phyloP scores from a whole-genome alignment of 2,329 filamentous ascomycete species.

The Zasmidium cellare region DNA sequence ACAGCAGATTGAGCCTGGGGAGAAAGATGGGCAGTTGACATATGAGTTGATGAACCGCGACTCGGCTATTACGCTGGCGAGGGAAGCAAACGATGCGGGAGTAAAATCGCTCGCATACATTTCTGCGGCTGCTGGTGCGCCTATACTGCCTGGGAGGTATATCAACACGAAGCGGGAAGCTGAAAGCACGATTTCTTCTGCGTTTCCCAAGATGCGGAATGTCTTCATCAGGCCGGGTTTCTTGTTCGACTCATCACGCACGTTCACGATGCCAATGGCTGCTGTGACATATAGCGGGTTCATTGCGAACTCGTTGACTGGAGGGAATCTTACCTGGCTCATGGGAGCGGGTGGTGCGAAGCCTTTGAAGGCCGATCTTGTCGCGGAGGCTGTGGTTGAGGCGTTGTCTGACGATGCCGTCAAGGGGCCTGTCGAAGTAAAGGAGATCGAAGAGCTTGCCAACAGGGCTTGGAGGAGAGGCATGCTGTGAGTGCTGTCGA shows the following conservation, averaged over 20 bases:
- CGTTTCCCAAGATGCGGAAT: conserved; percentile 73
- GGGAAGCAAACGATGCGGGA: conserved; percentile 66
- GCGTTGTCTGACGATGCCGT: conserved; percentile 73
- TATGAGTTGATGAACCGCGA: conserved; percentile 99
- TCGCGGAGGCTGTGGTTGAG: conserved; percentile 88
- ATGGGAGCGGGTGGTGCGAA: conserved; percentile 83
- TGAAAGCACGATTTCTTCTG: conserved; percentile 70
- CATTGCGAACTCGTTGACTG: conserved; percentile 73
- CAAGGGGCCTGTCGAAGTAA: conserved; percentile 73
- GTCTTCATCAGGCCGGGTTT: conserved; percentile 85
- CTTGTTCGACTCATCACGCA: conserved; percentile 80
- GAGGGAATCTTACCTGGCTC: conserved; percentile 71
- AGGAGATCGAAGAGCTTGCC: conserved; percentile 78
- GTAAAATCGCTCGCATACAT: conserved; percentile 80
- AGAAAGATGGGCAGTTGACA: conserved; percentile 75
- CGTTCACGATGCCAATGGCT: conserved; percentile 82
- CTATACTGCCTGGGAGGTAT: conserved; percentile 80
- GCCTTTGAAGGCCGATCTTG: conserved; percentile 81
- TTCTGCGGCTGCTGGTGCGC: conserved; percentile 82
- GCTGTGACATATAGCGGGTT: conserved; percentile 72
- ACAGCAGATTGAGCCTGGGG: conserved; percentile 62
- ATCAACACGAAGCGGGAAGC: conserved; percentile 90
- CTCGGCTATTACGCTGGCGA: conserved; percentile 77
- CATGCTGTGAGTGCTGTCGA: conserved; percentile 65
- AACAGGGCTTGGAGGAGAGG: conserved; percentile 82